A percentile compares a stretch with the other conserved stretches of the same genome.
Conservation (phyloP, 2,329 filamentous ascomycete genomes). For the Penicillium nordicum region DNA sequence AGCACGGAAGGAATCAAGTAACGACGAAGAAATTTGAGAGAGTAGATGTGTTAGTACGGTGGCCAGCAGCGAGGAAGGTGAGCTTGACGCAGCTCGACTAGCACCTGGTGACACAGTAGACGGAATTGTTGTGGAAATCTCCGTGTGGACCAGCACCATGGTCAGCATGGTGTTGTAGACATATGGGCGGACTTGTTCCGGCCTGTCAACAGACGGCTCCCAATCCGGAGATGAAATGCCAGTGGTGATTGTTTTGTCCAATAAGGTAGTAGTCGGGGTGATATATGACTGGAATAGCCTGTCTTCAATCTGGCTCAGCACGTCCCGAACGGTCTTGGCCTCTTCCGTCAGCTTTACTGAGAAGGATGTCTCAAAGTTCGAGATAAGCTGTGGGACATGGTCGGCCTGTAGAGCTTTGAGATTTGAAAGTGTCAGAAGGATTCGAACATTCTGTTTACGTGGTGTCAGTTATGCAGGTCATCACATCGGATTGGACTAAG, state of each 20-base stretch:
- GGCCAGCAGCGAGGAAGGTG: constrained; percentile 62
- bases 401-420: constrained; percentile 77
- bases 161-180: constrained; percentile 81
- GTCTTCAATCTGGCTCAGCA: constrained; percentile 83
- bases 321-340: constrained; percentile 84
- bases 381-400: constrained; percentile 81
- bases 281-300: constrained; percentile 92
- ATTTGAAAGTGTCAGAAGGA: constrained; percentile 91
- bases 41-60: constrained; percentile 84
- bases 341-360: constrained; percentile 93
- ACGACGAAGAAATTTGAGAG: constrained; percentile 72
- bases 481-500: neutral
- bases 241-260: constrained; percentile 66
- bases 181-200: constrained; percentile 77
- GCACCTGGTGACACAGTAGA: constrained; percentile 68
- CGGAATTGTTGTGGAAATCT: constrained; percentile 73
- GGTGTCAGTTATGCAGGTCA: constrained; percentile 15
- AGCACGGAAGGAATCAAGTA: constrained; percentile 74
- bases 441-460: constrained; percentile 71
- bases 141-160: constrained; percentile 87
- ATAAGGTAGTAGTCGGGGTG: constrained; percentile 65
- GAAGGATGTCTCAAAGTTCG: constrained; percentile 90
- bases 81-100: constrained; percentile 68
- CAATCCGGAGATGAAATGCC: constrained; percentile 71
- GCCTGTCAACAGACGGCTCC: constrained; percentile 59